Base-by-base conservation (phyloP, 1,139 yeast genomes). In the Kurtzmaniella quercitrusa region DNA sequence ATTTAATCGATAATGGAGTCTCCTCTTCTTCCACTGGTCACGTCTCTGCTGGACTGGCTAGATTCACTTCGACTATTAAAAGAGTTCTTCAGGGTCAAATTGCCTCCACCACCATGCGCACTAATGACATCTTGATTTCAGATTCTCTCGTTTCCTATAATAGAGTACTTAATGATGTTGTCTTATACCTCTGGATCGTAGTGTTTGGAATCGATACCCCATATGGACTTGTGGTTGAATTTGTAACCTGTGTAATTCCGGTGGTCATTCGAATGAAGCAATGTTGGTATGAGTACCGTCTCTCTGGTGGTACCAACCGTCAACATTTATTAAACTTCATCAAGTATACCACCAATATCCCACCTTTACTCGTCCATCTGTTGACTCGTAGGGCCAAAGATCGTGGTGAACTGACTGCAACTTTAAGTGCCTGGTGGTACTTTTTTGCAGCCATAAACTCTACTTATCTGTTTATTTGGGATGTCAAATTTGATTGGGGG, bases 401-500 rank as follows among this genome's bases (percentile, higher is more conserved):
- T 12, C 25, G 47, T 21, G 44, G 46, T 11, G 54, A 47, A 3
- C 41, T 27, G 15, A 21, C 37, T 25, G 36, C 37, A n/a, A 37
- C 16, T 41, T 43, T 62, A 23, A 60, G 57, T 44, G 49, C 52
- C 3, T 62, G 73, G 56, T 82, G 88, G 90, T 69, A 76, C 40
- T 41, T 77, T 1, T 59, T 73, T 1, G 71, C 80, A 14, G 61
- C 82, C 3, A 52, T 87, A 39, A 89, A 86, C 58, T 85, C 97
- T 0, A 56, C 79, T 1, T 93, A 86, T 59, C 78, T 95, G 16
- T 86, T 87, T 50, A 66, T 81, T 43, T 93, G 98, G 98, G 98
- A 93, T 61, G 65, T 91, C 18, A 75, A 77, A 42, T 80, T 81
- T 75, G 98, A 93, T 66, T 93, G 98, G 98, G 82, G 82, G 40